These are phyloP conservation scores for Scheffersomyces ergatensis DNA, from an alignment of 805 yeast species.

Conservation along the genomic window DNA sequence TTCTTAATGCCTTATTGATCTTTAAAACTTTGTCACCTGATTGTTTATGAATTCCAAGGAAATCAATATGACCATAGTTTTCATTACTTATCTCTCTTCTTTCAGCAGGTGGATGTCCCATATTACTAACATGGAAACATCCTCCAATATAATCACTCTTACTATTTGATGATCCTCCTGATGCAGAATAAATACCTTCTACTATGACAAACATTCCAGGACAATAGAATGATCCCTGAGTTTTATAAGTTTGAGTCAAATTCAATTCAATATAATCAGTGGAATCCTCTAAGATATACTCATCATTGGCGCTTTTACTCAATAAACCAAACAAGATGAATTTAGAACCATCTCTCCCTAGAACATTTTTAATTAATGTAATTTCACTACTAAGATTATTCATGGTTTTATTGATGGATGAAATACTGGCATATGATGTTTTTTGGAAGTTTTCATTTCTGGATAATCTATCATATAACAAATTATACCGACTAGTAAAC, in stretches of 20 bases:
- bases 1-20: conserved; percentile 58
- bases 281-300: conserved; percentile 78
- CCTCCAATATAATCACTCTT: conserved; percentile 34
- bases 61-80: conserved; percentile 77
- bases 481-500: conserved; percentile 54
- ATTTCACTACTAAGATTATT: conserved; percentile 32
- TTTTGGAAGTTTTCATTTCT: conserved; percentile 76
- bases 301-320: conserved; percentile 58
- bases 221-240: conserved; percentile 63
- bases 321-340: conserved; percentile 80
- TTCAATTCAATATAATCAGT: conserved; percentile 73
- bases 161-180: conserved; percentile 43
- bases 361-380: conserved; percentile 75
- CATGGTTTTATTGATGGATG: conserved; percentile 35
- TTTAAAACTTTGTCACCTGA: conserved; percentile 43
- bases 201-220: conserved; percentile 77
- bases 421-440: conserved; percentile 39
- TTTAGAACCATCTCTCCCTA: conserved; percentile 78
- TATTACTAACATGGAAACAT: conserved; percentile 66
- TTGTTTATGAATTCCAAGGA: conserved; percentile 44
- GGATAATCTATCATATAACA: conserved; percentile 66
- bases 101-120: conserved; percentile 90
- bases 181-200: conserved; percentile 80
- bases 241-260: conserved; percentile 57
- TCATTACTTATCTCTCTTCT: conserved; percentile 62